Evolutionary conservation across 2,329 filamentous ascomycete species (phyloP).

Genomic region (Phialophora tarda): DNA sequence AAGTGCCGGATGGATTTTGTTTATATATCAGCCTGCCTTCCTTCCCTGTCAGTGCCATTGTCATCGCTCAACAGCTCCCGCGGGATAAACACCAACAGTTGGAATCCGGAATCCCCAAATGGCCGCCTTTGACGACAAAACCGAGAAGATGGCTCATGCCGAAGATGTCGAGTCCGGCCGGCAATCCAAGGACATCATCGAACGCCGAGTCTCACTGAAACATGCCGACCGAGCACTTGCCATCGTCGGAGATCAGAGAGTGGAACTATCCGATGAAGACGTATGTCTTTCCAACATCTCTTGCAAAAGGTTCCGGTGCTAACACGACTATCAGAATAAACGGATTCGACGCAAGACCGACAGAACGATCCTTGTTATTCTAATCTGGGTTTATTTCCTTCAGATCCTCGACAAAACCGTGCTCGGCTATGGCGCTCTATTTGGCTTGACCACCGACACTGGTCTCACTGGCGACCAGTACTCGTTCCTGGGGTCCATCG

Average conservation of each 20-base stretch:
- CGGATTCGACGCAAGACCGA: slow-evolving; percentile 68
- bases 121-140: slow-evolving; percentile 31
- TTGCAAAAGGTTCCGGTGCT: background rate
- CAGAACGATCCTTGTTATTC: slow-evolving; percentile 58
- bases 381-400: slow-evolving; percentile 55
- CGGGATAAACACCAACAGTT: background rate
- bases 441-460: slow-evolving; percentile 58
- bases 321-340: slow-evolving; percentile 50
- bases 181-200: slow-evolving; percentile 25
- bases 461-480: slow-evolving; percentile 61
- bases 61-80: background rate
- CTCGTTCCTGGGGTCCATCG: slow-evolving; percentile 63
- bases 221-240: slow-evolving; percentile 39
- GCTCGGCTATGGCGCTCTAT: slow-evolving; percentile 64
- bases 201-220: slow-evolving; percentile 22
- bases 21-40: slow-evolving; percentile 12
- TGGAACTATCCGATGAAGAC: slow-evolving; percentile 48
- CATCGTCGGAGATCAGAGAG: slow-evolving; percentile 39
- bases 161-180: slow-evolving; percentile 33
- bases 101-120: slow-evolving; percentile 10
- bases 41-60: background rate
- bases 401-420: slow-evolving; percentile 65
- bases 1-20: background rate
- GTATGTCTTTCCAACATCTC: slow-evolving; percentile 27
- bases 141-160: slow-evolving; percentile 28